Base-by-base conservation (phyloP, 371 early-diverging fungal genomes). In the Smittium culicis region DNA sequence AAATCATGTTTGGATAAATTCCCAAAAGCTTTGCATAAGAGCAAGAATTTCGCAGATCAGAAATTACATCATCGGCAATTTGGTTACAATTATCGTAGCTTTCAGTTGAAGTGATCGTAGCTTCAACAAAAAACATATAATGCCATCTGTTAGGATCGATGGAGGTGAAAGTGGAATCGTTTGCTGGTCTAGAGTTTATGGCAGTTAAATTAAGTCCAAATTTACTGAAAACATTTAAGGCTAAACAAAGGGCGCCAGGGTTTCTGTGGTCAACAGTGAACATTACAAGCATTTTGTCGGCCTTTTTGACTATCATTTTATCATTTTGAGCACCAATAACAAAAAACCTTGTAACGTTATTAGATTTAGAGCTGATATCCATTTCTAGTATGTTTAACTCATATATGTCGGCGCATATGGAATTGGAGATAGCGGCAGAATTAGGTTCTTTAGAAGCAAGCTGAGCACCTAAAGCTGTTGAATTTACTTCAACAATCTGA, bases 81-180 rank as follows among this genome's bases (percentile, higher is more conserved):
- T 78, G 82, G 67, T 88, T 86, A 29, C 86, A 83, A 61, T 77
- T 78, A 69, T 93, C 90, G 16, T 92, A 93, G 54, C 84, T 83
- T 29, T 25, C 60, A 27, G 30, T 32, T 11, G 14, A 14, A 16
- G 5, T 16, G 32, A 27, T 59, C 5, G 67, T 33, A 65, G 88
- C 83, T 74, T 94, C 94, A 34, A 94, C 84, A 77, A 91, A 88
- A 75, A 94, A 94, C 67, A 88, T 84, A 74, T 91, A 96, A 75
- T 93, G 90, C 94, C 95, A 94, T 64, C 84, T 87, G 5, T 45
- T 45, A 45, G 20, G 11, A 11, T 45, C 20, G 5, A 20, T 5
- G 20, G 5, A 5, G 5, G 45, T 5, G 5, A 11, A 11, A 45
- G 20, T 11, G 54, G 84, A 80, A 65, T 83, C 77, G 17, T 87